Percentiles rank a stretch among this genome's conserved stretches.
Conservation (phyloP, 2,329 filamentous ascomycete genomes). For the Trichophyton benhamiae region DNA sequence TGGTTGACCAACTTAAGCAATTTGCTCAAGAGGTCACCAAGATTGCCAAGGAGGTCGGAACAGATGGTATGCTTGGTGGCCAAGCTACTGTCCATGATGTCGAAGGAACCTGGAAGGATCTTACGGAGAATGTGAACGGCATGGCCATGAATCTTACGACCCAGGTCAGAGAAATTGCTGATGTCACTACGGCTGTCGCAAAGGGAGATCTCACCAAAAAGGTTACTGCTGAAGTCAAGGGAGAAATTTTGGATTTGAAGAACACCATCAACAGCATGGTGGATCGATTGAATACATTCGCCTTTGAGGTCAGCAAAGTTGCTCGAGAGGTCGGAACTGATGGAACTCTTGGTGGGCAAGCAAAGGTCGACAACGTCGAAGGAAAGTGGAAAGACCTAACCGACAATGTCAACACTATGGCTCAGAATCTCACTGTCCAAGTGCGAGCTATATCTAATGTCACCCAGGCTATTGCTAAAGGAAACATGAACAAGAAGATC, state of each 20-base stretch:
- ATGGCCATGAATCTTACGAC: constrained; percentile 98
- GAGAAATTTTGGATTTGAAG: constrained; percentile 90
- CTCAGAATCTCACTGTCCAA: constrained; percentile 50
- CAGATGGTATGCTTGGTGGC: constrained; percentile 83
- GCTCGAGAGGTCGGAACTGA: constrained; percentile 54
- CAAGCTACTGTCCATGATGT: constrained; percentile 95
- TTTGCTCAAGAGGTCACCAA: constrained; percentile 96
- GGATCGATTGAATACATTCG: constrained; percentile 51
- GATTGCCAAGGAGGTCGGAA: constrained; percentile 90
- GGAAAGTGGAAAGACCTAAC: constrained; percentile 56
- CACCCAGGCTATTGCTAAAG: constrained; percentile 87
- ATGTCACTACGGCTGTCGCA: constrained; percentile 89
- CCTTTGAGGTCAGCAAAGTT: constrained; percentile 54
- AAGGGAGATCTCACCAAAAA: constrained; percentile 91
- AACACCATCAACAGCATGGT: constrained; percentile 69
- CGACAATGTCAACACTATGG: constrained; percentile 57
- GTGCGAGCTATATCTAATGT: constrained; percentile 88
- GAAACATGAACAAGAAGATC: constrained; percentile 92
- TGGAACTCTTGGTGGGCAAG: constrained; percentile 51
- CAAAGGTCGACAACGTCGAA: constrained; percentile 52
- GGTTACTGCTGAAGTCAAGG: constrained; percentile 84
- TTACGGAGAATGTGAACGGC: constrained; percentile 91
- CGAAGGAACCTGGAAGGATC: constrained; percentile 90
- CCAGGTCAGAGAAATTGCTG: constrained; percentile 93
- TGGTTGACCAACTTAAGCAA: constrained; percentile 95